These are phyloP conservation scores for Alternaria novae-zelandiae DNA, from an alignment of 2,329 filamentous ascomycete genomes.

Conservation along the genomic window DNA sequence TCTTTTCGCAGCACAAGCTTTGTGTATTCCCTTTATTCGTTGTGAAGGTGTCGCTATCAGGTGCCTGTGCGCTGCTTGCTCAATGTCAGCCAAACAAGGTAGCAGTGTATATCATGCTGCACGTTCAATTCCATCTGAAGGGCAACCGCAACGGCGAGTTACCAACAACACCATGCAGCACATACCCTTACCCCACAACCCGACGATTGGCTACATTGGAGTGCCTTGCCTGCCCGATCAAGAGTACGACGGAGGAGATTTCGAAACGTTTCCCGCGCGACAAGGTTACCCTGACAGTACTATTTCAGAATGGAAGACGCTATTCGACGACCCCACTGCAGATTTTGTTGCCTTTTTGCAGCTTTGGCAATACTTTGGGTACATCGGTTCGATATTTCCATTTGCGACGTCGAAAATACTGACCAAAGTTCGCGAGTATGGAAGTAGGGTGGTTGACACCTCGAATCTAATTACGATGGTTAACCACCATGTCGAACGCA, in stretches of 20 bases:
- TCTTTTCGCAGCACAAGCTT: background rate
- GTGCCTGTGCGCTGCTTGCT: background rate
- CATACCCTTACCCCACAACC: background rate
- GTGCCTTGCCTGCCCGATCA: background rate
- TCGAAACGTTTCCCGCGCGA: background rate
- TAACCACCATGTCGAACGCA: too few species aligned
- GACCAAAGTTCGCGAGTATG: too few species aligned
- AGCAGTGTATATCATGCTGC: background rate
- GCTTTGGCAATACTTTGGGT: background rate
- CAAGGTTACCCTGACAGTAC: accelerated
- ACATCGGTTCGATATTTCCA: too few species aligned
- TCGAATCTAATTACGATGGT: too few species aligned
- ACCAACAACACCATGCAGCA: background rate
- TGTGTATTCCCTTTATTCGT: background rate
- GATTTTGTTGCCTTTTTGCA: background rate
- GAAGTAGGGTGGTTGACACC: too few species aligned
- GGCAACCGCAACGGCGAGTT: background rate
- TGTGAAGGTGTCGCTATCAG: background rate
- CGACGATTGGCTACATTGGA: background rate
- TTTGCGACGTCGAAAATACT: accelerated
- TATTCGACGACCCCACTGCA: accelerated
- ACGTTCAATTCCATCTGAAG: background rate
- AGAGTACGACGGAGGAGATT: background rate
- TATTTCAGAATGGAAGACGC: accelerated
- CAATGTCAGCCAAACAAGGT: background rate